phyloP scores from a whole-genome alignment of 345 rosid genomes.

The Triadica sebifera region DNA sequence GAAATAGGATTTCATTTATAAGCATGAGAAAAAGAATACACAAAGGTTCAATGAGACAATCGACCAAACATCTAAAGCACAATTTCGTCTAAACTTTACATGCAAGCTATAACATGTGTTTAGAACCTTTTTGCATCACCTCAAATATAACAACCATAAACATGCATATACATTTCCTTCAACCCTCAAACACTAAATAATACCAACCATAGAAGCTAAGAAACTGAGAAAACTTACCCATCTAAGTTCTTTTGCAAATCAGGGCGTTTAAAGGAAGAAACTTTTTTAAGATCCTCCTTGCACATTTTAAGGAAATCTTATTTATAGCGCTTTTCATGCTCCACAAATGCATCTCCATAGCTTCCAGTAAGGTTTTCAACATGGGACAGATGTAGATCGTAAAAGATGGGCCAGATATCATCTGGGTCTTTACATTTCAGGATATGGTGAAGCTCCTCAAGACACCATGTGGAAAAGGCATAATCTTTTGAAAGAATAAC shows the following conservation, averaged over 20 bases:
- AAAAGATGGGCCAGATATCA: slow-evolving; percentile 5
- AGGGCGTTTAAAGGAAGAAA: not conserved
- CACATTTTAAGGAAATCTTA: not conserved
- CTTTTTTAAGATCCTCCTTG: slow-evolving; percentile 1
- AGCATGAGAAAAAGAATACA: not conserved
- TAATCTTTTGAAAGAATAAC: slow-evolving; percentile 14
- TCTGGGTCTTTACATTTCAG: not conserved
- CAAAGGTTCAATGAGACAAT: not conserved
- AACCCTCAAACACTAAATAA: not conserved
- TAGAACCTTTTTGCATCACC: too few relatives aligned
- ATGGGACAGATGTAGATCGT: slow-evolving; percentile 6
- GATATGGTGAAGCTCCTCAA: slow-evolving; percentile 13
- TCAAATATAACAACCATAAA: too few relatives aligned
- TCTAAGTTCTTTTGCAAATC: not conserved
- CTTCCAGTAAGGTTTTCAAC: not conserved
- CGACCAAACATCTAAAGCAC: not conserved
- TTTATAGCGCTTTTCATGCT: not conserved
- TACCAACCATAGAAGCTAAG: not conserved
- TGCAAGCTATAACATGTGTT: not conserved
- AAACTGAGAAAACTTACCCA: not conserved
- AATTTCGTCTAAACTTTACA: not conserved
- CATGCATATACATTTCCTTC: too few relatives aligned
- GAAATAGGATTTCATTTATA: too few relatives aligned
- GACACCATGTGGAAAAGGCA: slow-evolving; percentile 13
- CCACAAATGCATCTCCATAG: slow-evolving; percentile 9